Evolutionary conservation across 2,329 filamentous ascomycete genomes (phyloP), one percentile per base, ranked within the genome.

Genomic region (Alternaria sp.): DNA sequence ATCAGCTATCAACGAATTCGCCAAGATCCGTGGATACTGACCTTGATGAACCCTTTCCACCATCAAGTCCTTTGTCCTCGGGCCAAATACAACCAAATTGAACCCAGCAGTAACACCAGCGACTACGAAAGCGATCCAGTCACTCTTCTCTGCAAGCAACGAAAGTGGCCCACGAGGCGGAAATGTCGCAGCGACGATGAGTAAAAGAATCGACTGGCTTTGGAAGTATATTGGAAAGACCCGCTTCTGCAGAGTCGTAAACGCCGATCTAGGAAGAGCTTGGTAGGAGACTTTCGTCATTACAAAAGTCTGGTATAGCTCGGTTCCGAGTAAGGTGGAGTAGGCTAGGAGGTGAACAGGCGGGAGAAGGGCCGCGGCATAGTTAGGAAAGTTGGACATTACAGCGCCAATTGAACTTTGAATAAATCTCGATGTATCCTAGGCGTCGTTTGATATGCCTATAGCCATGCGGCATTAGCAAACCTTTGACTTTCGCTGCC

Each of bases 171-270:
- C 78, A 23, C 71, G 66, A 3, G 76, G 77, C 19, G 80, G 79
- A 17, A 71, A 68, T 3, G 79, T 82, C 3, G 71, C 62, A 6
- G 71, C 77, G 1, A 79, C 77, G 9, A 82, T 46, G 2, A 79
- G 40, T 3, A 79, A 66, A 7, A 83, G 70, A 8, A 79, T 61
- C 2, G 77, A 72, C 59, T 83, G 81, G 11, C 69, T 66, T 5
- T 68, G 69, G 60, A 83, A 83, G 52, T 83, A 82, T 1, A 77
- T 63, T 0, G 81, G 81, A 54, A 82, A 83, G 1, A 82, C 52
- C 4, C 72, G 74, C 59, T 80, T 82, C 52, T 83, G 80, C 3
- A 83, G 69, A 2, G 59, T 69, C 8, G 79, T 79, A 56, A 83
- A 83, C 1, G 78, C 70, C 2, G 76, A 72, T 52, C 74, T 73